Evolutionary conservation across 805 yeast species (phyloP), one percentile per base, ranked within the genome.

Genomic region (Hanseniaspora taiwanica): DNA sequence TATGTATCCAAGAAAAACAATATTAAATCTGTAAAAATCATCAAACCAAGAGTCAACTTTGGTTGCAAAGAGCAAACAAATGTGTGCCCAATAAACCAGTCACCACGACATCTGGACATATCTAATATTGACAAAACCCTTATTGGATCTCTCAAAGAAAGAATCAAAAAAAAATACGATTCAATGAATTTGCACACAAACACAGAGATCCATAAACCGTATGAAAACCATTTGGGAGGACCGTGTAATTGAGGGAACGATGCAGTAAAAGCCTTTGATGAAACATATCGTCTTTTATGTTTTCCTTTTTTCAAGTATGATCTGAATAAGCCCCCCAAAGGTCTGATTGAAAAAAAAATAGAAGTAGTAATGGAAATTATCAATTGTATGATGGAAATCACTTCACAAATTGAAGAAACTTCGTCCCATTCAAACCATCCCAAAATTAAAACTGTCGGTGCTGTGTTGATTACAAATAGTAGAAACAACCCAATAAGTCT

Each of bases 1-100:
- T 83, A 83, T 0, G 94, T 82, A 49, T 83, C 94, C 41, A 83
- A 67, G 48, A 81, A 80, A 56, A 82, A 83, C 33, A 83, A 60
- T 0, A 78, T 68, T 46, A 80, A 58, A 53, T 81, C 87, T 0
- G 86, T 76, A 9, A 73, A 31, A 14, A 71, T 52, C 48, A 82
- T 65, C 44, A 80, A 58, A 0, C 53, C 52, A 14, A 83, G 58
- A 1, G 83, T 63, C 20, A 82, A 60, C 9, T 53, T 55, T 1
- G 91, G 72, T 40, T 80, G 87, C 32, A 60, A 51, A 9, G 56
- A 52, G 52, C 93, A 82, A 24, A 80, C 42, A 48, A 71, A 62
- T 2, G 48, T 52, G 9, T 6, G 23, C n/a, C 40, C 33, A 34
- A 41, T 18, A 17, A 34, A 34, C 5, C 27, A 21, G 44, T 81